Percentiles rank a stretch among this genome's conserved stretches.
Conservation (phyloP, 1,139 yeast genomes). For the Candida glucosophila region DNA sequence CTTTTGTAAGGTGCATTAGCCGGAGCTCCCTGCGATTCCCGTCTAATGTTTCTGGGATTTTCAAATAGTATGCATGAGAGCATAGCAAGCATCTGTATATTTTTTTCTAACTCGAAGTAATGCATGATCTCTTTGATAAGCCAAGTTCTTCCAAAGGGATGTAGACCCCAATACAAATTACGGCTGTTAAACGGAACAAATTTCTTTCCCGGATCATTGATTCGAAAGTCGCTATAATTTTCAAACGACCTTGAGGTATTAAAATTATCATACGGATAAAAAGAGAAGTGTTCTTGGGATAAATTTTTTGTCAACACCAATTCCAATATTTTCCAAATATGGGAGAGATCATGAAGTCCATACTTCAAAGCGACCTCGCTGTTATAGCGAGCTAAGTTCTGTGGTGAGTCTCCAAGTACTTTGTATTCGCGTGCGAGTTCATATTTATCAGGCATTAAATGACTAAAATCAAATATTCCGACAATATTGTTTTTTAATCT, state of each 20-base stretch:
- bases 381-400: constrained; percentile 58
- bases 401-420: constrained; percentile 60
- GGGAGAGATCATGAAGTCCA: constrained; percentile 57
- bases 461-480: constrained; percentile 55
- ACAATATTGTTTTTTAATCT: constrained; percentile 44
- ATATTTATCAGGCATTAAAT: constrained; percentile 67
- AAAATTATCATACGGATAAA: constrained; percentile 19
- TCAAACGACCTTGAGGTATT: constrained; percentile 12
- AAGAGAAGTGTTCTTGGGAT: constrained; percentile 44
- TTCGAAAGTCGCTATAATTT: constrained; percentile 10
- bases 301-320: constrained; percentile 28
- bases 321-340: constrained; percentile 70
- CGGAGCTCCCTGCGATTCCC: constrained; percentile 27
- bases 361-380: constrained; percentile 60
- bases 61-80: constrained; percentile 61
- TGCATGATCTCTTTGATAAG: constrained; percentile 54
- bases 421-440: constrained; percentile 73
- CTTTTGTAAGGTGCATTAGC: constrained; percentile 41
- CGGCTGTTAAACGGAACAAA: too few species aligned
- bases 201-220: constrained; percentile 1
- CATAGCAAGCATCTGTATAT: constrained; percentile 88
- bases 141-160: constrained; percentile 73
- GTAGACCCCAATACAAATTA: constrained; percentile 66
- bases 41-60: constrained; percentile 18
- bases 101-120: constrained; percentile 56